Base-by-base conservation (phyloP, 495 filamentous ascomycete genomes). In the Durotheca rogersii region DNA sequence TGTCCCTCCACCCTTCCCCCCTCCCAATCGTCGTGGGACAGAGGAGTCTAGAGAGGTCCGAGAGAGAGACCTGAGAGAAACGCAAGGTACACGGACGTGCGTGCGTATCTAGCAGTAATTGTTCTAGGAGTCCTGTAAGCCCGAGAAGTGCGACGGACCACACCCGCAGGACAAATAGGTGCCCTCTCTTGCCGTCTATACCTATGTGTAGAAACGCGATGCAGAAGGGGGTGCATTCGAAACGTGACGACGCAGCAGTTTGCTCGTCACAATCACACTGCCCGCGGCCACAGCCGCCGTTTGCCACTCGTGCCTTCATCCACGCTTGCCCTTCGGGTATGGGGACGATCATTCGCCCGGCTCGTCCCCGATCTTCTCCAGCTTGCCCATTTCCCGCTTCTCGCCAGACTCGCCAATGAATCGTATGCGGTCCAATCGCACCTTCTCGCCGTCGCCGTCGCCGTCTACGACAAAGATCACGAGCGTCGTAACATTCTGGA, bases 281-380 rank as follows among this genome's bases (percentile, higher is more conserved):
- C 29, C 46, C 46, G 30, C 47, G 33, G 40, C 49, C 46, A 31
- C 51, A 23, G 42, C 47, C 49, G 46, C 35, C 45, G 58, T 41
- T 52, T 17, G 47, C 49, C 55, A 46, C 40, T n/a, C 3, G 32
- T n/a, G n/a, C n/a, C n/a, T n/a, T n/a, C n/a, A n/a, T n/a, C n/a
- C n/a, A n/a, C n/a, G n/a, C n/a, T n/a, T n/a, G n/a, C n/a, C n/a
- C n/a, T n/a, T n/a, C n/a, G n/a, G n/a, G n/a, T n/a, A n/a, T n/a
- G n/a, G n/a, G n/a, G n/a, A n/a, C n/a, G n/a, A n/a, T 62, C 76
- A 82, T 72, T 87, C 80, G 54, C 78, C 82, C 15, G 73, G 68
- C 66, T 89, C 84, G 62, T 95, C 87, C 7, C 86, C 89, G 63
- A 95, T 82, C 80, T 97, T 97, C 81, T 95, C 89, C 56, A 98